Conservation (phyloP, 2,329 filamentous ascomycete genomes). For the Fusarium burgessii region DNA sequence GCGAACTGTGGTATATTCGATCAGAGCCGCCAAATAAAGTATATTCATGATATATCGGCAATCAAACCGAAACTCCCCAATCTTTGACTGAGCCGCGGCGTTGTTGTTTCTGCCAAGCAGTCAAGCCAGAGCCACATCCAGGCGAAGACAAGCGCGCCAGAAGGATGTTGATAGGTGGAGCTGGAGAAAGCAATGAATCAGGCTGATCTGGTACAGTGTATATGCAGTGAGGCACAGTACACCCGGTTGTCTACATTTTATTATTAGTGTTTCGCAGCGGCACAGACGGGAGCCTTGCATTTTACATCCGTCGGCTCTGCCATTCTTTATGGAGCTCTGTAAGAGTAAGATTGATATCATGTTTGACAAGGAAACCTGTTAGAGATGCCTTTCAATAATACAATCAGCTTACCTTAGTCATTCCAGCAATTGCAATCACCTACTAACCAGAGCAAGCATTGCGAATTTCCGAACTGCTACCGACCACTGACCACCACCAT, state of each 20-base stretch:
- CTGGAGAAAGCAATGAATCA: conserved; percentile 10
- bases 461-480: conserved; percentile 35
- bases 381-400: neutral
- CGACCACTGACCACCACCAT: conserved; percentile 12
- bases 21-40: neutral
- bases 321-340: conserved; percentile 22
- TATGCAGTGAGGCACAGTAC: neutral
- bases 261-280: conserved; percentile 6
- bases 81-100: conserved; percentile 20
- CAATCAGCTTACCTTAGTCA: conserved; percentile 18
- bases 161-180: conserved; percentile 36
- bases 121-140: conserved; percentile 1
- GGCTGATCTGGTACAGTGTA: conserved; percentile 22
- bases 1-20: neutral
- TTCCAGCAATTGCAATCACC: neutral
- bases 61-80: conserved; percentile 29
- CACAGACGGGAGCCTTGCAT: conserved; percentile 32
- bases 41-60: conserved; percentile 34
- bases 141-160: conserved; percentile 27
- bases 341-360: conserved; percentile 10
- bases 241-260: neutral
- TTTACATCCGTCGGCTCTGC: conserved; percentile 16
- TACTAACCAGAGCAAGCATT: conserved; percentile 14
- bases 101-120: conserved; percentile 30
- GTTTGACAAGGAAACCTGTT: neutral